Evolutionary conservation across 495 filamentous ascomycete genomes (phyloP).

Genomic region (Hypoxylon subgilvum): DNA sequence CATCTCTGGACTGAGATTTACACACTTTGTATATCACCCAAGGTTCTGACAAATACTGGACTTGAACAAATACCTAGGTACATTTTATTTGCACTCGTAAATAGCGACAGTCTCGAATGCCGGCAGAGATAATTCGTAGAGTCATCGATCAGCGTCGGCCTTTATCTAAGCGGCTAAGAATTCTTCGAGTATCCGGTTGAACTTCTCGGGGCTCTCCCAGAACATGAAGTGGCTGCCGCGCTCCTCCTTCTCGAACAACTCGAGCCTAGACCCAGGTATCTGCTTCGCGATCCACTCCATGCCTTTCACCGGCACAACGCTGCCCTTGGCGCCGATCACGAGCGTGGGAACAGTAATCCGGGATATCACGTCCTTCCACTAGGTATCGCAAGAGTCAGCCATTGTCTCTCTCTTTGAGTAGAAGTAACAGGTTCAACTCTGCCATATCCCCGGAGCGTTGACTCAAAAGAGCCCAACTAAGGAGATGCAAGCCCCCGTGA

Average conservation of each 20-base stretch:
- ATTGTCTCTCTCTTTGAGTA: too few relatives aligned
- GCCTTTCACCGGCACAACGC: not conserved
- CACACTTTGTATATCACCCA: too few relatives aligned
- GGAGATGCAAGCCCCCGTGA: not conserved
- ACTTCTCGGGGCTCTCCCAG: conserved; percentile 36
- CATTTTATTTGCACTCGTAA: too few relatives aligned
- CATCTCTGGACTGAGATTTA: too few relatives aligned
- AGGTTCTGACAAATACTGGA: too few relatives aligned
- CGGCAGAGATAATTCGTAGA: too few relatives aligned
- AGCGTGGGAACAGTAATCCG: conserved; percentile 30
- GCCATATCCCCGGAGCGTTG: too few relatives aligned
- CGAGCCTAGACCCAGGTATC: conserved; percentile 3
- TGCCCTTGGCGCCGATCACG: conserved; percentile 8
- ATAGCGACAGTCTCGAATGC: too few relatives aligned
- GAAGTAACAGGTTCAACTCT: too few relatives aligned
- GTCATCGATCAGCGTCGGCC: not conserved
- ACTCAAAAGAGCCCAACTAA: too few relatives aligned
- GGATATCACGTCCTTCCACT: conserved; percentile 27
- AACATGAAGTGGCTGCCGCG: conserved; percentile 31
- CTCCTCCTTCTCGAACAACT: conserved; percentile 32
- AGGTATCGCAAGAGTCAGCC: too few relatives aligned
- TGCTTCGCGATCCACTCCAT: conserved; percentile 24
- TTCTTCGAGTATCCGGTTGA: conserved; percentile 33
- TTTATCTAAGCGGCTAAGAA: conserved; percentile 14
- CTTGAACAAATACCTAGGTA: too few relatives aligned